Base-by-base conservation (phyloP, 1,284 basidiomycete species). In the Leccinum angustisporum region DNA sequence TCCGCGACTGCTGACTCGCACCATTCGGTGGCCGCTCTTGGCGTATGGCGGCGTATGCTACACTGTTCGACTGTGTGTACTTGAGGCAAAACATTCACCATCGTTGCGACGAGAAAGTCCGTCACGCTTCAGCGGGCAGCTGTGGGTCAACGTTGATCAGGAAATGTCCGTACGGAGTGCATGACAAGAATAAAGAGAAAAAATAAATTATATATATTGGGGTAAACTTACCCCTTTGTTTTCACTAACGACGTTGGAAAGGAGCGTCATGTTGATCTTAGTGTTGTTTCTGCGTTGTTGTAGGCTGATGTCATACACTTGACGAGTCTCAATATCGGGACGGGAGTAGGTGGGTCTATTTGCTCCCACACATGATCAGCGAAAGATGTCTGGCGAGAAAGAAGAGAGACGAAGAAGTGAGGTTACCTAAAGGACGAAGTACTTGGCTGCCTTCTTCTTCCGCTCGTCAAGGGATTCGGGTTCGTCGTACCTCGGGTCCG, bases 401-500 rank as follows among this genome's bases (percentile, higher is more conserved):
- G 33, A 33, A 33, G 33, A 33, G 10, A 33, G 33, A 33, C 18
- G 48, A 1, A 50, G 48, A 1, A 50, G 11, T 1, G 7, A n/a
- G 62, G 76, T 58, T 66, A 93, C 93, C 86, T 95, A 84, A 25
- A 99, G 84, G 14, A 99, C 94, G 72, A 97, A 99, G 83, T 99
- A 99, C 77, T 99, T 99, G 59, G 97, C 97, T 31, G 86, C 94
- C 81, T 99, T 99, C 85, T 99, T 99, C 83, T 97, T 98, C 58
- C 83, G 83, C 46, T 98, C 85, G 63, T 97, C 96, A 13, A 99
- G 82, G 0, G 97, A 97, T 68, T 92, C 94, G 0, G 85, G 78
- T 48, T 90, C 85, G 76, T 97, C 99, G 33, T 33, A 33, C 30
- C 30, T 31, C 30, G 33, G 33, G 33, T 50, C 93, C 95, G 97